Percentiles rank a stretch among this genome's conserved stretches.
Evolutionary conservation across 495 filamentous ascomycete species (phyloP).

Genomic region (Chlorociboria aeruginascens): DNA sequence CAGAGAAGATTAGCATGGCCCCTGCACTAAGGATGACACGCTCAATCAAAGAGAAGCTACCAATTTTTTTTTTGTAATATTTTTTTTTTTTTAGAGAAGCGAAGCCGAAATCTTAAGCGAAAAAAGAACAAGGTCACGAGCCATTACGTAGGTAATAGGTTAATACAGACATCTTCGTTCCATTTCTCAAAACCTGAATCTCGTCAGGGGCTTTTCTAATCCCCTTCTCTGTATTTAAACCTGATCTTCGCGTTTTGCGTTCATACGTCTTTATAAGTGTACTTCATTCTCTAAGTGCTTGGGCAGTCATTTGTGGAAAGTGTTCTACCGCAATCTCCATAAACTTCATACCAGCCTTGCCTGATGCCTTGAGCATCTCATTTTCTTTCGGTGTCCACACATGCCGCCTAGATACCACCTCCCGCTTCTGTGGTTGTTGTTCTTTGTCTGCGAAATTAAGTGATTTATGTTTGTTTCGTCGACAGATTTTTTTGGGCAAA

Average conservation of each 20-base stretch:
- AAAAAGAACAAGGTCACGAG: too few species aligned
- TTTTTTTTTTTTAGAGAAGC: constrained; percentile 57
- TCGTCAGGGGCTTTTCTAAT: constrained; percentile 1
- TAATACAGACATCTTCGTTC: too few species aligned
- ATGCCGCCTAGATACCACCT: not conserved
- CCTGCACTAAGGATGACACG: constrained; percentile 99
- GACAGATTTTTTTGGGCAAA: too few species aligned
- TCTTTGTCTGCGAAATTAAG: too few species aligned
- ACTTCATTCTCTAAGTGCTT: not conserved
- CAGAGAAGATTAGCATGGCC: constrained; percentile 99
- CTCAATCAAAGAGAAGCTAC: constrained; percentile 96
- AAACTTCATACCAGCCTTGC: not conserved
- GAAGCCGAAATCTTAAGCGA: not conserved
- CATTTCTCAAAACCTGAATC: not conserved
- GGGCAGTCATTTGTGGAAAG: constrained; percentile 1
- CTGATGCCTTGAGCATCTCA: not conserved
- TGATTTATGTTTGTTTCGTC: too few species aligned
- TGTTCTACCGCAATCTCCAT: not conserved
- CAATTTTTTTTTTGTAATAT: too few species aligned
- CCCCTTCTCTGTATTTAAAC: not conserved
- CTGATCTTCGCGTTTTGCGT: not conserved
- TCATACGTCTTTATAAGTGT: not conserved
- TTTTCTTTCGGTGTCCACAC: not conserved
- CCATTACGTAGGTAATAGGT: too few species aligned
- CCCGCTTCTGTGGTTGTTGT: not conserved